These are phyloP conservation scores for Angophora floribunda DNA, from an alignment of 345 rosid genomes.

Conservation along the genomic window DNA sequence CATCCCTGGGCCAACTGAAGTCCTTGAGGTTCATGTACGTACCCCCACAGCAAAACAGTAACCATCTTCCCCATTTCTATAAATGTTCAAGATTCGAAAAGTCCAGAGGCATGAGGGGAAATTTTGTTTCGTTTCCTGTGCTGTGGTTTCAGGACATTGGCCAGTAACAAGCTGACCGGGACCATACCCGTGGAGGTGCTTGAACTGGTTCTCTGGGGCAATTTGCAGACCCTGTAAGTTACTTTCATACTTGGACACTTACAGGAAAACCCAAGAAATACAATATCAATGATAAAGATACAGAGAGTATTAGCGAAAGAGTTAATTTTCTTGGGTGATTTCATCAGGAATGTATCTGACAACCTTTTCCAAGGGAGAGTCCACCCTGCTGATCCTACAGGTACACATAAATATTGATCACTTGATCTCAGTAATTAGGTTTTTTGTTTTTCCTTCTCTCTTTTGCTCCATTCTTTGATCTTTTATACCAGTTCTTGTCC, in stretches of 20 bases:
- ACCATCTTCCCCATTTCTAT: not conserved
- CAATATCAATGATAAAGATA: not conserved
- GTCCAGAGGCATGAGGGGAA: not conserved
- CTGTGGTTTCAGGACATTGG: conserved; percentile 21
- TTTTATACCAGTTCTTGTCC: not conserved
- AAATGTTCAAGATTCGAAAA: not conserved
- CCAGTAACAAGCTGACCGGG: conserved; percentile 30
- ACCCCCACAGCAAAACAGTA: not conserved
- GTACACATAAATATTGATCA: not conserved
- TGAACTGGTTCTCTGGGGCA: conserved; percentile 14
- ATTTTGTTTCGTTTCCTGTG: not conserved
- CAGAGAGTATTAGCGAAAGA: not conserved
- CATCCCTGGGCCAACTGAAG: conserved; percentile 23
- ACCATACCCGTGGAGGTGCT: conserved; percentile 13
- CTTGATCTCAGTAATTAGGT: no score
- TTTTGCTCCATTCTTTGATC: not conserved
- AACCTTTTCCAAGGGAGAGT: conserved; percentile 21
- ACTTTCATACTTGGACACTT: not conserved
- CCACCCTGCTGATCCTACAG: conserved; percentile 4
- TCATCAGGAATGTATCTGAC: conserved; percentile 31
- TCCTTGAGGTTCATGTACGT: conserved; percentile 27
- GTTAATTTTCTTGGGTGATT: not conserved
- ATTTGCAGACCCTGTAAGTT: conserved; percentile 25
- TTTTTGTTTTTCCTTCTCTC: not conserved
- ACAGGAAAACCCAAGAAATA: not conserved